A percentile compares a stretch with the other conserved stretches of the same genome.
Conservation (phyloP, 768 basidiomycete species). For the Pulveroboletus ravenelii region DNA sequence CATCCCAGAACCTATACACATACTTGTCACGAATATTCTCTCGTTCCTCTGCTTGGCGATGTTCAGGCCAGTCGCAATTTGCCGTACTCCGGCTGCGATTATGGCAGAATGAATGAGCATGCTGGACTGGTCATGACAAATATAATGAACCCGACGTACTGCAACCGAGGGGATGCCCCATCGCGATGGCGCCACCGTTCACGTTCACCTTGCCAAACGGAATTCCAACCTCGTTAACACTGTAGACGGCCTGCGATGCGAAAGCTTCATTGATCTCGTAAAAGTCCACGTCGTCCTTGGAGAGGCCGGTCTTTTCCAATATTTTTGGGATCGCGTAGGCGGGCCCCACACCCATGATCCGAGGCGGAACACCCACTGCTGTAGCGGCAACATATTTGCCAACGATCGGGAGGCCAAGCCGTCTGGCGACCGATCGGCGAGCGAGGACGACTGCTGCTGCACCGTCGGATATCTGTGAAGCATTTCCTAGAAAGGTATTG, state of each 20-base stretch:
- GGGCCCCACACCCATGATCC: conserved; percentile 90
- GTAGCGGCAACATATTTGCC: conserved; percentile 77
- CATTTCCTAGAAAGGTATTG: conserved; percentile 48
- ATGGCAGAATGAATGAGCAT: conserved; percentile 4
- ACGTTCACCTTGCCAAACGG: conserved; percentile 78
- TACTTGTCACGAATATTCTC: conserved; percentile 81
- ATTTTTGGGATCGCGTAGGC: conserved; percentile 80
- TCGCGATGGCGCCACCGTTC: conserved; percentile 83
- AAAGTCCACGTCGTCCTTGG: conserved; percentile 74
- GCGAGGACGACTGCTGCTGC: conserved; percentile 86
- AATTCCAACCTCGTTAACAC: conserved; percentile 63
- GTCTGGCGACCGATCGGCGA: conserved; percentile 73
- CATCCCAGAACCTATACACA: conserved; percentile 91
- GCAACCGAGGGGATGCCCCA: conserved; percentile 85
- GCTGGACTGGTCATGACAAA: neutral
- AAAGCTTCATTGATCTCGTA: conserved; percentile 94
- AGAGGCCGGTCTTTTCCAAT: conserved; percentile 62
- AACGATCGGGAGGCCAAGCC: conserved; percentile 78
- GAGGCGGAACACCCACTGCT: conserved; percentile 77
- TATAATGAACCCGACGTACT: conserved; percentile 45
- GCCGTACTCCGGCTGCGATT: conserved; percentile 68
- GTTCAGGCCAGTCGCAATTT: conserved; percentile 79
- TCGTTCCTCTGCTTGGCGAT: conserved; percentile 73
- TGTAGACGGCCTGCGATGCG: conserved; percentile 77
- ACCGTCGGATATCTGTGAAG: conserved; percentile 88